These are phyloP conservation scores for Rauvolfia tetraphylla DNA, from an alignment of 257 asterid genomes.

Conservation along the genomic window DNA sequence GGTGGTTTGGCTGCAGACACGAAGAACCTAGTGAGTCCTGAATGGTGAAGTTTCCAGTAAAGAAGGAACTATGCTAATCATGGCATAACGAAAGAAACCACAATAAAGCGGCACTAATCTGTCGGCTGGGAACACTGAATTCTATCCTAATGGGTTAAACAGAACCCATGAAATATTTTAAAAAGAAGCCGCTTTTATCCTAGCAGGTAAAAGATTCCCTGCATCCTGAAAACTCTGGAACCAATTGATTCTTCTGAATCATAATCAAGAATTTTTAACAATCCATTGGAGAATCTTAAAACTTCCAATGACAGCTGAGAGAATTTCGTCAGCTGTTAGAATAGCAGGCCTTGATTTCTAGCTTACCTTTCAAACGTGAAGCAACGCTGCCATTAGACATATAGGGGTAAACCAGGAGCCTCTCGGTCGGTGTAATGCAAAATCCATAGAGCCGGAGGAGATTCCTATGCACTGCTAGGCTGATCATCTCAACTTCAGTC, in stretches of 20 bases:
- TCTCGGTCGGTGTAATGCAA: slow-evolving; percentile 65
- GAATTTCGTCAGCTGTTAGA: not conserved
- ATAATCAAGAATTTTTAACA: not conserved
- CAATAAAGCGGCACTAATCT: too few species aligned
- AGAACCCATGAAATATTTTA: too few species aligned
- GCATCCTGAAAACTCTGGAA: too few species aligned
- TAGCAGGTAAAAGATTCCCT: too few species aligned
- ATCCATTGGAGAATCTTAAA: not conserved
- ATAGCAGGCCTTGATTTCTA: not conserved
- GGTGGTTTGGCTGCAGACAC: slow-evolving; percentile 65
- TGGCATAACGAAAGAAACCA: not conserved
- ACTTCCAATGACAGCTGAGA: not conserved
- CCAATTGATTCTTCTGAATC: too few species aligned
- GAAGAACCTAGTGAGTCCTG: not conserved
- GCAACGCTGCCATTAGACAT: slow-evolving; percentile 99
- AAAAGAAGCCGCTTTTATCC: too few species aligned
- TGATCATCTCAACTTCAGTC: slow-evolving; percentile 91
- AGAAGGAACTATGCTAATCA: not conserved
- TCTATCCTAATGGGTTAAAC: too few species aligned
- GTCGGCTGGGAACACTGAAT: too few species aligned
- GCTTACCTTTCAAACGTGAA: slow-evolving; percentile 78
- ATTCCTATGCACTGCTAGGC: slow-evolving; percentile 88
- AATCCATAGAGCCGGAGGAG: slow-evolving; percentile 83
- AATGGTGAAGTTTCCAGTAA: not conserved
- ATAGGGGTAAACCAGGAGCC: slow-evolving; percentile 82